These are phyloP conservation scores for Kuraishia capsulata DNA, from an alignment of 805 yeast species.

Conservation along the genomic window DNA sequence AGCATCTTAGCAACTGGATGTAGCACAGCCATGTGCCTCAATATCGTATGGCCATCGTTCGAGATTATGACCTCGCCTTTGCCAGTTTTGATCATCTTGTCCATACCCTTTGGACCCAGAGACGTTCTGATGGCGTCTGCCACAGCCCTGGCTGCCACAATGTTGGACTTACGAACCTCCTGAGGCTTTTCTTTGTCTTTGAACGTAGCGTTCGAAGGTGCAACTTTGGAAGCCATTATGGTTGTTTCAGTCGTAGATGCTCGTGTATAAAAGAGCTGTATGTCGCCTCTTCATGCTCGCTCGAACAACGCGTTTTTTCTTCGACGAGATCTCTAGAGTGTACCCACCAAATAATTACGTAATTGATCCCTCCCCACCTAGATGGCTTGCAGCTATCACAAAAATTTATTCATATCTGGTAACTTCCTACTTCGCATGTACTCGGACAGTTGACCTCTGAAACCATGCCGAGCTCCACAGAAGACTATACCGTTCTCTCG, in stretches of 20 bases:
- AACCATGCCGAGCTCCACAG: constrained; percentile 1
- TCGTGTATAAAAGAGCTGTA: neutral
- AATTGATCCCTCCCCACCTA: too few species aligned
- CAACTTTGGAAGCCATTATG: constrained; percentile 12
- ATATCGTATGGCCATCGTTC: constrained; percentile 96
- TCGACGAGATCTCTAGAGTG: too few species aligned
- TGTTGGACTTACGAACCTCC: constrained; percentile 84
- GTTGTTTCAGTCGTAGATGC: constrained; percentile 6
- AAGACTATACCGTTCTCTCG: constrained; percentile 10
- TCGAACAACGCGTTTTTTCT: constrained; percentile 1
- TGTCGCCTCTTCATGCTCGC: neutral
- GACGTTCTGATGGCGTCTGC: constrained; percentile 94
- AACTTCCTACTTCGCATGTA: too few species aligned
- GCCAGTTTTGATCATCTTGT: constrained; percentile 94
- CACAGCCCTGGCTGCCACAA: constrained; percentile 88
- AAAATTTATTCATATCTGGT: too few species aligned
- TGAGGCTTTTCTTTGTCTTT: constrained; percentile 91
- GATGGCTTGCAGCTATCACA: too few species aligned
- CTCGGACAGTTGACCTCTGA: neutral
- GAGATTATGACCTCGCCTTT: constrained; percentile 90
- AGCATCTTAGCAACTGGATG: constrained; percentile 98
- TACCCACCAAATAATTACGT: too few species aligned
- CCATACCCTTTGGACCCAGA: constrained; percentile 99
- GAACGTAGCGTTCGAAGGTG: constrained; percentile 78
- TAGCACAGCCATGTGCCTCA: constrained; percentile 94